Evolutionary conservation across 2,329 filamentous ascomycete species (phyloP), one percentile per base, ranked within the genome.

Genomic region (Dissoconium aciculare): DNA sequence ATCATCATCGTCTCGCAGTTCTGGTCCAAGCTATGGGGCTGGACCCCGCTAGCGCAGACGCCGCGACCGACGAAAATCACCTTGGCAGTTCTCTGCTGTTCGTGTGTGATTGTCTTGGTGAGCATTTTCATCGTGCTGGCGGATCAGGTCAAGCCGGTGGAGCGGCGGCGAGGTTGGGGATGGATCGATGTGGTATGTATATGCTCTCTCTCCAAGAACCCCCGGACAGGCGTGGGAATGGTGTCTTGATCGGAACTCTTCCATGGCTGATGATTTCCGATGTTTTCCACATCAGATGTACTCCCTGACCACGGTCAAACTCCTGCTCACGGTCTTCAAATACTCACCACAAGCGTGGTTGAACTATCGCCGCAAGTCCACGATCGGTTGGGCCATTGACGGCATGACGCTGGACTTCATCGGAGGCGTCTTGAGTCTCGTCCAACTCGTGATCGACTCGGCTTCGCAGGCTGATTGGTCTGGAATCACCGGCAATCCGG

Each of bases 291-390:
- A 27, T 39, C 37, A 68, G 69, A 59, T 73, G 17, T 72, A 74
- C 47, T 69, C 77, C 10, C 60, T 91, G 15, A 82, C 80, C 19
- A 91, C 89, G 51, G 75, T 92, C 51, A 98, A 98, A 59, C 65
- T 98, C 19, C 55, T 84, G 32, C 71, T 92, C 40, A 93, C 87
- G 0, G 60, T 94, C 15, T 69, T 92, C 56, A 98, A 98, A 60
- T 95, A 93, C 57, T 74, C 81, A 28, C 89, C 89, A 4, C 84
- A 93, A 62, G 71, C 80, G 19, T 64, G 78, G 47, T 66, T 77
- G 44, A 95, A 95, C 60, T 83, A 77, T 52, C 73, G 74, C 45
- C 83, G 87, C 49, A 69, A 77, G 51, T 91, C 81, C 35, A 95
- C 89, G 1, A 58, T 67, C 13, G 89, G 89, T 21, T 95, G 85